Conservation (phyloP, 78 protist genomes). For the Dictyostelium purpureum region DNA sequence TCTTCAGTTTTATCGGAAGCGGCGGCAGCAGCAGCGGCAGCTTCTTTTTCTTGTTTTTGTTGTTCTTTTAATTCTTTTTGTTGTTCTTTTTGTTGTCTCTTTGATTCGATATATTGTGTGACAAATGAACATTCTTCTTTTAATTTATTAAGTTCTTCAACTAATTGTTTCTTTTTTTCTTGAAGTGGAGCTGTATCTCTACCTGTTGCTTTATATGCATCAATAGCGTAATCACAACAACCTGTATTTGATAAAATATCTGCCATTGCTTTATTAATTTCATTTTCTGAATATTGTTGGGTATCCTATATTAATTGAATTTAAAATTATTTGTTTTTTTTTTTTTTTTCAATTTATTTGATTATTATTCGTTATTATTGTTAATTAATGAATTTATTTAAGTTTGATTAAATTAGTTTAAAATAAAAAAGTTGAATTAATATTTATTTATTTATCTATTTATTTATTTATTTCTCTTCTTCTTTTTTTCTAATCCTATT, state of each 20-base stretch:
- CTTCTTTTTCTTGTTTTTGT: background rate
- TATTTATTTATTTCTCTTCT: background rate
- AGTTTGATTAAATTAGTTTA: too few species aligned
- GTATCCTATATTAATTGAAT: background rate
- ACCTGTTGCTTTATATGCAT: slow-evolving; percentile 11
- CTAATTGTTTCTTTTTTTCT: slow-evolving; percentile 24
- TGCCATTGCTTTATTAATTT: slow-evolving; percentile 57
- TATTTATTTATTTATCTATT: background rate
- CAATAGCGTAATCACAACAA: slow-evolving; percentile 40
- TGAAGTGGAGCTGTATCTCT: slow-evolving; percentile 48
- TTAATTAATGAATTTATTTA: background rate
- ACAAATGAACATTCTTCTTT: slow-evolving; percentile 19
- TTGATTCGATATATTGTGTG: slow-evolving; percentile 44
- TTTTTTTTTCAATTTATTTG: background rate
- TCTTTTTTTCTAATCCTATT: background rate
- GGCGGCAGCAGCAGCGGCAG: background rate
- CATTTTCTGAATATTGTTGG: slow-evolving; percentile 42
- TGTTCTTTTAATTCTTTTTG: slow-evolving; percentile 17
- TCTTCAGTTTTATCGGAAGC: background rate
- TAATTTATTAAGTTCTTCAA: slow-evolving; percentile 31
- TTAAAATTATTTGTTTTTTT: background rate
- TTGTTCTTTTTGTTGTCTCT: slow-evolving; percentile 44
- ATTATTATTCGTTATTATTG: background rate
- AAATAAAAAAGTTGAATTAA: background rate
- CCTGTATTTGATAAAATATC: slow-evolving; percentile 69